Conservation (phyloP, 805 yeast genomes). For the Vanderwaltozyma yarrowii region DNA sequence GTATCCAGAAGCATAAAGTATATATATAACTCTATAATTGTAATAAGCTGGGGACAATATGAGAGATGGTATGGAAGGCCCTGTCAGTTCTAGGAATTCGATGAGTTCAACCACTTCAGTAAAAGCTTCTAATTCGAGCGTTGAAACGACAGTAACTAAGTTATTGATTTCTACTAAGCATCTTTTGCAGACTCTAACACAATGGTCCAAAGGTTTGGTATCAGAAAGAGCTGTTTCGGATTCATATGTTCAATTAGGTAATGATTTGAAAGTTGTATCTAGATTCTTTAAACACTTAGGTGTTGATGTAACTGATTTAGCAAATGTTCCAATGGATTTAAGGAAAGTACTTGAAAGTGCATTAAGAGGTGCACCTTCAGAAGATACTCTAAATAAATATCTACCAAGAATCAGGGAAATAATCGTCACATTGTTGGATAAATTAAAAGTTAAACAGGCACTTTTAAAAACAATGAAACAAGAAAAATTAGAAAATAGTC, state of each 20-base stretch:
- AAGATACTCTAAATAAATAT: constrained; percentile 66
- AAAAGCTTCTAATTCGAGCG: constrained; percentile 29
- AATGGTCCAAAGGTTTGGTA: constrained; percentile 80
- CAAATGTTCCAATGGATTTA: constrained; percentile 80
- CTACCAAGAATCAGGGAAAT: constrained; percentile 80
- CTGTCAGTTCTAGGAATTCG: not conserved
- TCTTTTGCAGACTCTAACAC: constrained; percentile 72
- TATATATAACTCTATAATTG: too few species aligned
- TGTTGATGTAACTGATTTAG: constrained; percentile 70
- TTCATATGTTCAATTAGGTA: constrained; percentile 84
- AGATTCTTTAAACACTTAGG: constrained; percentile 72
- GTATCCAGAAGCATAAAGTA: too few species aligned
- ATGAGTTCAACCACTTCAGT: not conserved
- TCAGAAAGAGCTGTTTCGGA: constrained; percentile 80
- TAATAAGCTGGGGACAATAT: too few species aligned
- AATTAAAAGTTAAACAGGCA: constrained; percentile 69
- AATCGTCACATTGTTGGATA: constrained; percentile 69
- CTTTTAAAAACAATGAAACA: constrained; percentile 24
- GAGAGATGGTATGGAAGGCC: not conserved
- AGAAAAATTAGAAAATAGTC: constrained; percentile 5
- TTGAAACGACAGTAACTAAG: constrained; percentile 69
- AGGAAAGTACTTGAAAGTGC: constrained; percentile 79
- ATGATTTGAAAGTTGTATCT: constrained; percentile 81
- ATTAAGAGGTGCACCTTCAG: constrained; percentile 74
- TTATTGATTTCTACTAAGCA: constrained; percentile 83